Conservation (phyloP, 495 filamentous ascomycete genomes). For the Pyronema domesticum region DNA sequence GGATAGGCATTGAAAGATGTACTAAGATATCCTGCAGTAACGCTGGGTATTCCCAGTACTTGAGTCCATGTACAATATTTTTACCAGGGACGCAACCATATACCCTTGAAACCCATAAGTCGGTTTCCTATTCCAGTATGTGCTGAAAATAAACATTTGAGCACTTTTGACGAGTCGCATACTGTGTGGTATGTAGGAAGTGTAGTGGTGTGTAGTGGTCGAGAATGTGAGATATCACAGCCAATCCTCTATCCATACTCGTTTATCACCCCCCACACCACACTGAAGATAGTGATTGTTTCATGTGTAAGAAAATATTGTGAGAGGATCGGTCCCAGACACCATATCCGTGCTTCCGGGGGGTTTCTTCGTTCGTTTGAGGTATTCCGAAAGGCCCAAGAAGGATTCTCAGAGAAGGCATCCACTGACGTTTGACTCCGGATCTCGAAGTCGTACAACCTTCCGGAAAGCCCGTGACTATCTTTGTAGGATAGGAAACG, state of each 20-base stretch:
- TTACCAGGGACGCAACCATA: too few species aligned
- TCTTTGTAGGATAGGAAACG: neutral
- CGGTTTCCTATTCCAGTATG: too few species aligned
- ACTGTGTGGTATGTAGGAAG: too few species aligned
- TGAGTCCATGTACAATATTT: neutral
- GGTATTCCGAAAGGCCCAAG: neutral
- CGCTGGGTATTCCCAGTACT: neutral
- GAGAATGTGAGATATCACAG: neutral
- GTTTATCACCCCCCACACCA: neutral
- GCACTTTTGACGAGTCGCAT: neutral
- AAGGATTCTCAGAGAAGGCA: neutral
- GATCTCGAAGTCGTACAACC: too few species aligned
- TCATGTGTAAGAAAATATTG: neutral
- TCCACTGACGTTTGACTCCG: too few species aligned
- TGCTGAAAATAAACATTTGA: too few species aligned
- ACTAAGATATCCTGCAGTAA: neutral
- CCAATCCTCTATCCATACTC: neutral
- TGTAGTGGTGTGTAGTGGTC: neutral
- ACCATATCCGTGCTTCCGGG: neutral
- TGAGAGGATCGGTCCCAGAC: neutral
- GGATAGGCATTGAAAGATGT: neutral
- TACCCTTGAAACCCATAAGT: too few species aligned
- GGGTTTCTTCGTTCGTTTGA: too few species aligned
- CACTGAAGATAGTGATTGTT: neutral
- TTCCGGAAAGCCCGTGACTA: neutral